phyloP scores from a whole-genome alignment of 768 basidiomycete species.

The Austroboletus eburneus region DNA sequence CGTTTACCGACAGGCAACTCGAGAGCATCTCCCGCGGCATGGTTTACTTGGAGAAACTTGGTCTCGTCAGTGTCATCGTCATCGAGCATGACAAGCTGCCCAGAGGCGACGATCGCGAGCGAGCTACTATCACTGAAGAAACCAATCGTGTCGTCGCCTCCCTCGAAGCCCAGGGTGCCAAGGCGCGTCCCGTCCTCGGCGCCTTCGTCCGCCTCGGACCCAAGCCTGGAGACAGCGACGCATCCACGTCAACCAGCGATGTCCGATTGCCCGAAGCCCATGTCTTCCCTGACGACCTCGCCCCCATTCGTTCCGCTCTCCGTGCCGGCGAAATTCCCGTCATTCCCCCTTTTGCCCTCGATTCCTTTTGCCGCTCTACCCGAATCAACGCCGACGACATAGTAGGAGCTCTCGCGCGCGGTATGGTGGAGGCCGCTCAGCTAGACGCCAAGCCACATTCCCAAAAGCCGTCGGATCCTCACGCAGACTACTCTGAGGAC shows the following conservation, averaged over 20 bases:
- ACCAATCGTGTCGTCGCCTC: constrained; percentile 78
- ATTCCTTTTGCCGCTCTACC: constrained; percentile 83
- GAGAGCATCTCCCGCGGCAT: constrained; percentile 92
- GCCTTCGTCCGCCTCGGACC: constrained; percentile 83
- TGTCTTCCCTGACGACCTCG: constrained; percentile 73
- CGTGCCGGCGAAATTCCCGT: constrained; percentile 95
- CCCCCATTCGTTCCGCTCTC: constrained; percentile 83
- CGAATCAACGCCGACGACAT: constrained; percentile 87
- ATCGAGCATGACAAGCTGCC: constrained; percentile 81
- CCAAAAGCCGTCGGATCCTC: constrained; percentile 27
- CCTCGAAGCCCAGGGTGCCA: constrained; percentile 81
- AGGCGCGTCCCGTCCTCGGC: constrained; percentile 84
- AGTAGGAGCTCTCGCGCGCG: constrained; percentile 79
- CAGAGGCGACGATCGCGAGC: constrained; percentile 67
- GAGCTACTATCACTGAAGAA: constrained; percentile 66
- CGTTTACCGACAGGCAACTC: constrained; percentile 88
- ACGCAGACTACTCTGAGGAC: constrained; percentile 43
- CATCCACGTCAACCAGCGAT: constrained; percentile 24
- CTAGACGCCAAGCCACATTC: constrained; percentile 40
- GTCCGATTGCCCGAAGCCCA: constrained; percentile 66
- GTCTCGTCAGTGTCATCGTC: constrained; percentile 92
- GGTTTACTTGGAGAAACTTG: constrained; percentile 93
- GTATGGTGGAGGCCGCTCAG: constrained; percentile 64
- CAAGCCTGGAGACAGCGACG: constrained; percentile 49
- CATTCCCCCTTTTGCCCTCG: constrained; percentile 87